Evolutionary conservation across 2,329 filamentous ascomycete species (phyloP), one percentile per base, ranked within the genome.

Genomic region (Colletotrichum zoysiae): DNA sequence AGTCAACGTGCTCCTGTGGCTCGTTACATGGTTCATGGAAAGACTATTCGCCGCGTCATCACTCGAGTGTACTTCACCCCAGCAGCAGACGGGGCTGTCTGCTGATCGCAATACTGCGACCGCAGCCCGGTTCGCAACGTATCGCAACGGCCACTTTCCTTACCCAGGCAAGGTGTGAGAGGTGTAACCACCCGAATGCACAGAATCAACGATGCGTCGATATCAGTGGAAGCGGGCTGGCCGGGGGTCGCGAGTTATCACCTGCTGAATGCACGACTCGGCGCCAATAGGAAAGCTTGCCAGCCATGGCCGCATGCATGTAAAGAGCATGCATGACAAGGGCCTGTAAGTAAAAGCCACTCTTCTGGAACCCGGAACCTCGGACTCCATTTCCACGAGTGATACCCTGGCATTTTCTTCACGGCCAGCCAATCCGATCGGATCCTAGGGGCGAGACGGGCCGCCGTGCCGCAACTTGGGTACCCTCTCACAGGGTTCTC

Each of bases 371-470:
- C 66, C 48, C 66, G 70, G 65, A 65, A 65, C 40, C 57, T 65
- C 70, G 59, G 40, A 23, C 65, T 55, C 70, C 66, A 65, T 50
- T 56, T 48, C 55, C 55, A 48, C 40, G 11, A 26, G 26, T 26
- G 30, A 42, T 40, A 40, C 33, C 65, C 59, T 65, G 60, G 30
- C 59, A 65, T 55, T 33, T 53, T 59, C 65, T 56, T 57, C 23
- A 46, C 48, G 53, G 55, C 60, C 42, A 73, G 58, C 70, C 70
- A 71, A 73, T 67, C 67, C 60, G 61, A n/a, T 56, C 50, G 20
- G 5, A 16, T 40, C 26, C 18, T 48, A 26, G 26, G 42, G 70
- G 57, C 35, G 30, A 46, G 56, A 46, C 70, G 70, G 70, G 48
- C 70, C 70, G 70, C 23, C 61, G 50, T 46, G 51, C 70, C 70